These are phyloP conservation scores for Mediolabrus comicus DNA, from an alignment of 108 stramenopile species.

Conservation along the genomic window DNA sequence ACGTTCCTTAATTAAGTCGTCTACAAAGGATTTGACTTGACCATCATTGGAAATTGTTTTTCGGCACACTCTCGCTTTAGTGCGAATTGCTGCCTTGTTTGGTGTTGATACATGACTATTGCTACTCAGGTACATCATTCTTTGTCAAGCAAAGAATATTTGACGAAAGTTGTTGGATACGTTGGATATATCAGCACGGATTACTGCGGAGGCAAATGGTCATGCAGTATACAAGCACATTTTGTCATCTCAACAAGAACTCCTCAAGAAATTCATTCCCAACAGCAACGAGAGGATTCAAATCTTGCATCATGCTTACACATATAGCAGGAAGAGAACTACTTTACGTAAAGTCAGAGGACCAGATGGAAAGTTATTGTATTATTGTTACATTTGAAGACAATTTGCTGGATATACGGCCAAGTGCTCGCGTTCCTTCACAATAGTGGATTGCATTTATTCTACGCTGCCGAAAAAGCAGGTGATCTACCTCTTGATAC, in stretches of 20 bases:
- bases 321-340: background rate
- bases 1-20: slow-evolving; percentile 44
- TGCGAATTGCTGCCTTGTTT: slow-evolving; percentile 42
- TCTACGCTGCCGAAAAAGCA: background rate
- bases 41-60: slow-evolving; percentile 81
- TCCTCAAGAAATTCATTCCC: background rate
- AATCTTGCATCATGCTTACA: background rate
- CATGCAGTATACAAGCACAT: background rate
- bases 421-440: background rate
- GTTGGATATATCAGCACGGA: background rate
- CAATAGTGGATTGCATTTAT: background rate
- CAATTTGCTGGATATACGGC: background rate
- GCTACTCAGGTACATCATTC: slow-evolving; percentile 63
- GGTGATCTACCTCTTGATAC: background rate
- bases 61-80: slow-evolving; percentile 68
- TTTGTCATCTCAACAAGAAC: background rate
- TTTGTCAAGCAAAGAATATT: background rate
- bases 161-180: background rate
- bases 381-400: background rate
- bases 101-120: slow-evolving; percentile 65
- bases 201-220: background rate
- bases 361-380: background rate
- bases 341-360: background rate
- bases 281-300: background rate
- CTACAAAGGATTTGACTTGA: slow-evolving; percentile 95